Base-by-base conservation (phyloP, 345 rosid species). In the Populus tremula region DNA sequence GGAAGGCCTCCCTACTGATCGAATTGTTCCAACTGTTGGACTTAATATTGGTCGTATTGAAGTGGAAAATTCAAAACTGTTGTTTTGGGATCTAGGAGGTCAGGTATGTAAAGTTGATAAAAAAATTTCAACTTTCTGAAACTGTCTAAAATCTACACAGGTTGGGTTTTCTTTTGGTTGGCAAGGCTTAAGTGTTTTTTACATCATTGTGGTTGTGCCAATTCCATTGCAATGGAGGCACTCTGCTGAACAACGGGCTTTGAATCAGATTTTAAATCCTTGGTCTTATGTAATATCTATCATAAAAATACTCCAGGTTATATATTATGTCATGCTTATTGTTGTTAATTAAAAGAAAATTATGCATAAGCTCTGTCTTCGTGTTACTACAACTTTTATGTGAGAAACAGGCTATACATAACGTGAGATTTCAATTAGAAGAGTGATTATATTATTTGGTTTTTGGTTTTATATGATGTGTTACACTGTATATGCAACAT, bases 21-120 rank as follows among this genome's bases (percentile, higher is more conserved):
- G 96, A 67, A 94, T 96, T 66, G 94, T 92, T 78, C 98, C 99
- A n/a, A 96, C 99, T 1, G 98, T 96, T 67, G 99, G 99, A n/a
- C 91, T 96, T 5, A 96, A 96, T 79, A 92, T 96, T 68, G 98
- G 97, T 71, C 97, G 97, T 27, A 85, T 91, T 56, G 97, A 93
- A 92, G 88, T 86, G 76, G 74, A 93, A 38, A 92, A 90, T 84
- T 71, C 97, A 27, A 96, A 96, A 85, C 93, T 96, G 20, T 90
- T 96, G 66, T 92, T 94, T 76, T 96, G 99, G 99, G 99, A 96
- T 79, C 87, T 96, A 14, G 99, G 99, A 38, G 99, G 99, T 79
- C 98, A 96, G 96, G 99, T 92, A 78, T 77, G 81, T 81, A 56
- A 66, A 62, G 29, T 68, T 33, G 18, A 27, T 1, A 31, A 33